Conservation (phyloP, 257 asterid species). For the Nicotiana attenuata region DNA sequence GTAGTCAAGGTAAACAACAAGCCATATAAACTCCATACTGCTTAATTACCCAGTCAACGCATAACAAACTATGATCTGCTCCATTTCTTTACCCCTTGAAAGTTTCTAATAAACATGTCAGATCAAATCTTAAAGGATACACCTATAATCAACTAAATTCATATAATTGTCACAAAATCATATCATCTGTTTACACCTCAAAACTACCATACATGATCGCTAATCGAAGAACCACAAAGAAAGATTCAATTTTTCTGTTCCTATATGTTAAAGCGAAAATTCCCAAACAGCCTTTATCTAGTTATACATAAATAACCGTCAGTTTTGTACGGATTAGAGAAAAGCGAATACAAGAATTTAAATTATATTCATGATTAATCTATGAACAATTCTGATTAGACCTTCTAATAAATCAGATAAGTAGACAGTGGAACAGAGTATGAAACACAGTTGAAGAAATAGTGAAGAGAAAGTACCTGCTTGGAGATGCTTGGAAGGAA, state of each 20-base stretch:
- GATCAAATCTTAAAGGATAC: background rate
- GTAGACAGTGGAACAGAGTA: background rate
- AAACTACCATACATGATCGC: background rate
- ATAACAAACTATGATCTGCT: background rate
- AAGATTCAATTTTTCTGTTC: background rate
- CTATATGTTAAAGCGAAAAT: background rate
- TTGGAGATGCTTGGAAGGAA: background rate
- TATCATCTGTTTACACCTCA: background rate
- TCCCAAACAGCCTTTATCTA: background rate
- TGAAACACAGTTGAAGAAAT: background rate
- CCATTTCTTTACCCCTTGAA: background rate
- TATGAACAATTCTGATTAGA: background rate
- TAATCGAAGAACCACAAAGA: background rate
- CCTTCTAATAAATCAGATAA: background rate
- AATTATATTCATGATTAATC: background rate
- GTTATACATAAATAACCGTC: background rate
- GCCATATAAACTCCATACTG: background rate
- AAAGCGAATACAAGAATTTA: background rate
- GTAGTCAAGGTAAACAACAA: background rate
- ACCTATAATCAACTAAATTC: background rate
- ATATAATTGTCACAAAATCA: background rate
- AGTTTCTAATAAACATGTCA: background rate
- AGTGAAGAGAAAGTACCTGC: slow-evolving; percentile 6
- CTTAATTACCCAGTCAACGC: background rate
- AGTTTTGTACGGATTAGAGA: background rate